A percentile compares a stretch with the other conserved stretches of the same genome.
phyloP scores from a whole-genome alignment of 257 asterid species.

The Mentha longifolia region DNA sequence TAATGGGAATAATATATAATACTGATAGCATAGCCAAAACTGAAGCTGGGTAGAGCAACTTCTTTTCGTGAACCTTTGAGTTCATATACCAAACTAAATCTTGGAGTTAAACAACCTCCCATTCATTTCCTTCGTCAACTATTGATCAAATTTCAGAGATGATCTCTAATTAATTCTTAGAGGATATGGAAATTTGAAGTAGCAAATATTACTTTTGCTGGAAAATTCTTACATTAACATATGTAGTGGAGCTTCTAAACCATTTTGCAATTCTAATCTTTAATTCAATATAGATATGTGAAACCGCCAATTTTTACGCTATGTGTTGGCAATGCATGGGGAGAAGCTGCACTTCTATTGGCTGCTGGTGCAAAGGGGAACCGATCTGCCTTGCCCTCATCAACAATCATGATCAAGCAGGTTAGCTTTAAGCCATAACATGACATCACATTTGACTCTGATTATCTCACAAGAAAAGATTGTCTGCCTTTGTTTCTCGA shows the following conservation, averaged over 20 bases:
- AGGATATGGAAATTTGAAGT: conserved; percentile 25
- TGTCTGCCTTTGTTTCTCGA: conserved; percentile 23
- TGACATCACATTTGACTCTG: conserved; percentile 10
- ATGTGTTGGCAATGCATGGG: conserved; percentile 99
- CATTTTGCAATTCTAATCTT: conserved; percentile 19
- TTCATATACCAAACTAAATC: background rate
- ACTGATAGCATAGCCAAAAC: background rate
- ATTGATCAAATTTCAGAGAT: background rate
- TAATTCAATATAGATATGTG: conserved; percentile 60
- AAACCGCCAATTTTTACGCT: conserved; percentile 89
- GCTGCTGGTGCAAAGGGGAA: conserved; percentile 98
- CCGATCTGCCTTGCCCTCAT: conserved; percentile 93
- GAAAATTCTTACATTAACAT: background rate
- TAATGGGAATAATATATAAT: conserved; percentile 4
- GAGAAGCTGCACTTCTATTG: conserved; percentile 95
- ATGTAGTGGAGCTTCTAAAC: conserved; percentile 15
- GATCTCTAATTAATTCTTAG: conserved; percentile 13
- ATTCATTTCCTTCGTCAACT: background rate
- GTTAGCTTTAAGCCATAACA: conserved; percentile 42
- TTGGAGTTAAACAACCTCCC: background rate
- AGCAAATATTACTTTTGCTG: conserved; percentile 11
- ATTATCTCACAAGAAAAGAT: conserved; percentile 9
- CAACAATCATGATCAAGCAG: conserved; percentile 96
- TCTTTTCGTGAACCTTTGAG: background rate
- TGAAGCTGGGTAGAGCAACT: conserved; percentile 2